Evolutionary conservation across 78 protist genomes (phyloP), one percentile per base, ranked within the genome.

Genomic region (Tieghemostelium lacteum): DNA sequence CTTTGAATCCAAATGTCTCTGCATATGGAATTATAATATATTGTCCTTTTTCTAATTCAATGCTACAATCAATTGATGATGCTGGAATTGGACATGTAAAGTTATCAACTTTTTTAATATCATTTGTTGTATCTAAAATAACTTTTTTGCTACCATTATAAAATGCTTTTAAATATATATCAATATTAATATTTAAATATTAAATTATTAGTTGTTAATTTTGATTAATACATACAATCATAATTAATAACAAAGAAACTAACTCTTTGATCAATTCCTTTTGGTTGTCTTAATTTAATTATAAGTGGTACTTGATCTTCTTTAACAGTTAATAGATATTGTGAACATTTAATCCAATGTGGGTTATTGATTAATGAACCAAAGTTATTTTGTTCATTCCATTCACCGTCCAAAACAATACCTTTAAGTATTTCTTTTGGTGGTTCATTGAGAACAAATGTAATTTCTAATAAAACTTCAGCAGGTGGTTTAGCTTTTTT

Each of bases 391-490:
- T 83, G 72, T 6, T 76, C 2, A 52, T 58, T 83, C 91, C 91
- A 83, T 60, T 39, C 33, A 20, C 91, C 91, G n/a, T 83, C 78
- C 29, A 83, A 60, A 2, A 83, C 24, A 50, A 83, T 83, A 33
- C 91, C 91, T 34, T 83, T 83, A 31, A 83, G 78, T 22, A 83
- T 78, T 45, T 83, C 91, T 37, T 83, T 83, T 61, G 91, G 91
- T 83, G 91, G 91, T 42, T 83, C 91, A n/a, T 69, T 83, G 33
- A 55, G 31, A 5, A 63, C 65, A 24, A 83, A 83, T 52, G 63
- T 83, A 39, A 83, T 83, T 29, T 83, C 91, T 4, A 83, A 60
- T 24, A 45, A 60, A 63, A 83, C 36, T 14, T 83, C 91, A n/a
- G 91, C 72, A 55, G 91, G 77, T 24, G 74, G 75, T 64, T 83